phyloP scores from a whole-genome alignment of 805 yeast species.

The Candida endomychidarum region DNA sequence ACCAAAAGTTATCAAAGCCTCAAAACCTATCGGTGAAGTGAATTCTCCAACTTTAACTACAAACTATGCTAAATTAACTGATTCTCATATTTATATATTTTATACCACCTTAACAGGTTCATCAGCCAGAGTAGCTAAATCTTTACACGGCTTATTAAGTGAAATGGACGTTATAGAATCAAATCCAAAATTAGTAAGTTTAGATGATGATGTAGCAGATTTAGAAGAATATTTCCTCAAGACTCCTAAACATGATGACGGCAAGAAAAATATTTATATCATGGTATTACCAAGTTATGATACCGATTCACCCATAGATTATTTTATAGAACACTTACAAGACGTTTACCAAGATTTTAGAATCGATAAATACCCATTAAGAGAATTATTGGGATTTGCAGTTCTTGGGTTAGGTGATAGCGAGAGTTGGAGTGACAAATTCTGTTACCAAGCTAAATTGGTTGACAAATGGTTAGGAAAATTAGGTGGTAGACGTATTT shows the following conservation, averaged over 20 bases:
- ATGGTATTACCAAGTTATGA: constrained; percentile 87
- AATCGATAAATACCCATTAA: constrained; percentile 77
- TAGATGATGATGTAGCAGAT: constrained; percentile 82
- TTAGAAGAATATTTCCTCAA: constrained; percentile 77
- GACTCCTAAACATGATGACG: constrained; percentile 45
- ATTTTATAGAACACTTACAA: constrained; percentile 72
- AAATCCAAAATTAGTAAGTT: constrained; percentile 56
- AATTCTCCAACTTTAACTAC: constrained; percentile 36
- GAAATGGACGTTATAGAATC: constrained; percentile 23
- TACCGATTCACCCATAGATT: constrained; percentile 89
- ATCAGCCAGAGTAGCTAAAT: constrained; percentile 65
- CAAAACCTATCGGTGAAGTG: constrained; percentile 25
- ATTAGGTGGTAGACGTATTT: constrained; percentile 82
- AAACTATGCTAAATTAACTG: constrained; percentile 39
- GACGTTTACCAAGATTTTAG: constrained; percentile 86
- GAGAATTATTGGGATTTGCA: constrained; percentile 70
- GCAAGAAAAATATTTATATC: constrained; percentile 54
- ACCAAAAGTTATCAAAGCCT: constrained; percentile 41
- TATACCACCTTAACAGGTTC: constrained; percentile 88
- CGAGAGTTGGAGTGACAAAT: constrained; percentile 75
- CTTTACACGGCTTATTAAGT: constrained; percentile 41
- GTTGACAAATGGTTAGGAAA: constrained; percentile 77
- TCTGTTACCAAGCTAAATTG: constrained; percentile 79
- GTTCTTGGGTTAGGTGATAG: constrained; percentile 87
- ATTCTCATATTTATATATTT: constrained; percentile 64